These are phyloP conservation scores for Zygotorulaspora danielsina DNA, from an alignment of 805 yeast genomes.

Conservation along the genomic window DNA sequence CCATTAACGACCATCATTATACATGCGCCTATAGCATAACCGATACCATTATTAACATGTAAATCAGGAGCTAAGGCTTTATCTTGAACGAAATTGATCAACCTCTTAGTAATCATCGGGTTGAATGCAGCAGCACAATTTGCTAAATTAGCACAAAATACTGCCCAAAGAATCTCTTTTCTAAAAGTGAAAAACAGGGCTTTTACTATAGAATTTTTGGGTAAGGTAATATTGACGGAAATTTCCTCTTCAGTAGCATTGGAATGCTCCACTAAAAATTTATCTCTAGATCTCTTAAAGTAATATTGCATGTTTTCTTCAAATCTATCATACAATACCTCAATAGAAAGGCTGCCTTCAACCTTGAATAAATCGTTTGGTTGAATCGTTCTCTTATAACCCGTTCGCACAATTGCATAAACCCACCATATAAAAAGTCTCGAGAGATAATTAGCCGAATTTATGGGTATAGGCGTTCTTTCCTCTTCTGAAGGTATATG, in stretches of 20 bases:
- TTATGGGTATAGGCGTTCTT: constrained; percentile 47
- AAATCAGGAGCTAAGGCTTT: constrained; percentile 42
- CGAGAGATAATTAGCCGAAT: constrained; percentile 39
- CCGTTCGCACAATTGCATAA: constrained; percentile 54
- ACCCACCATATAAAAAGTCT: constrained; percentile 64
- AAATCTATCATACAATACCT: constrained; percentile 40
- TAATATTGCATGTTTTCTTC: constrained; percentile 33
- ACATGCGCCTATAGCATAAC: constrained; percentile 69
- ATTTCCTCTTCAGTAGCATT: constrained; percentile 39
- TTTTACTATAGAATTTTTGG: constrained; percentile 36
- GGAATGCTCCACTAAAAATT: constrained; percentile 35
- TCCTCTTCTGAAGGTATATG: constrained; percentile 50
- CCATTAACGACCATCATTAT: constrained; percentile 49
- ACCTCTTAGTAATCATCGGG: constrained; percentile 60
- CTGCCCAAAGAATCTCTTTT: constrained; percentile 42
- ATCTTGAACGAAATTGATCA: constrained; percentile 58
- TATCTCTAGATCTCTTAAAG: constrained; percentile 33
- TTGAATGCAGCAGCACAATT: constrained; percentile 50
- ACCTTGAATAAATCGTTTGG: constrained; percentile 56
- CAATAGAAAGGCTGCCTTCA: constrained; percentile 42
- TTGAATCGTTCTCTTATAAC: constrained; percentile 67
- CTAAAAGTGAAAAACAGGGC: constrained; percentile 50
- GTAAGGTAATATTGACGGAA: constrained; percentile 26
- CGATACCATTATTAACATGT: constrained; percentile 59
- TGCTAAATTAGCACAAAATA: constrained; percentile 43